These are phyloP conservation scores for Nicotiana paniculata DNA, from an alignment of 257 asterid species.

Conservation along the genomic window DNA sequence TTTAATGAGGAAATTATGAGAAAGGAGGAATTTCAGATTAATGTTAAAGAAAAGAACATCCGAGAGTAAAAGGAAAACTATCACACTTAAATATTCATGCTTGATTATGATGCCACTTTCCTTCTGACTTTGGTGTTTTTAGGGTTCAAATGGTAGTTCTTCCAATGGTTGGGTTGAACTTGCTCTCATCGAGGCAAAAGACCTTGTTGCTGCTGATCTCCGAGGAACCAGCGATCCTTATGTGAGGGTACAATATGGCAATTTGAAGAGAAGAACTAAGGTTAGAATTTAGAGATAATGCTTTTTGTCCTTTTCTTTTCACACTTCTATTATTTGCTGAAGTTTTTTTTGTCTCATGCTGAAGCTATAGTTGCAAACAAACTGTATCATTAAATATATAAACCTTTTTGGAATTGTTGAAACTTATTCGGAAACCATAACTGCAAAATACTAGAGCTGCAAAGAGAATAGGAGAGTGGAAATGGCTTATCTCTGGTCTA, in stretches of 20 bases:
- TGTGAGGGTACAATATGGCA: conserved; percentile 86
- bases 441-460: background rate
- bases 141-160: conserved; percentile 48
- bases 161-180: conserved; percentile 80
- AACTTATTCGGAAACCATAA: background rate
- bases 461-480: background rate
- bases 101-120: background rate
- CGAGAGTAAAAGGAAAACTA: background rate
- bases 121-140: conserved; percentile 9
- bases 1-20: background rate
- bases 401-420: background rate
- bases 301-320: background rate
- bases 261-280: conserved; percentile 82
- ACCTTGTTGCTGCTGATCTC: conserved; percentile 91
- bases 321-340: background rate
- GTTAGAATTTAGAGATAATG: conserved; percentile 26
- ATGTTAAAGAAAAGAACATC: background rate
- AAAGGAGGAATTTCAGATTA: background rate
- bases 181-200: conserved; percentile 83
- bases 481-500: background rate
- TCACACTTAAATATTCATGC: background rate
- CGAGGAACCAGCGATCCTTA: conserved; percentile 98
- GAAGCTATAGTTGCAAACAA: background rate
- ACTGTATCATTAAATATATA: background rate
- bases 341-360: background rate